Evolutionary conservation across 345 rosid species (phyloP).

Genomic region (Heritiera fomes): DNA sequence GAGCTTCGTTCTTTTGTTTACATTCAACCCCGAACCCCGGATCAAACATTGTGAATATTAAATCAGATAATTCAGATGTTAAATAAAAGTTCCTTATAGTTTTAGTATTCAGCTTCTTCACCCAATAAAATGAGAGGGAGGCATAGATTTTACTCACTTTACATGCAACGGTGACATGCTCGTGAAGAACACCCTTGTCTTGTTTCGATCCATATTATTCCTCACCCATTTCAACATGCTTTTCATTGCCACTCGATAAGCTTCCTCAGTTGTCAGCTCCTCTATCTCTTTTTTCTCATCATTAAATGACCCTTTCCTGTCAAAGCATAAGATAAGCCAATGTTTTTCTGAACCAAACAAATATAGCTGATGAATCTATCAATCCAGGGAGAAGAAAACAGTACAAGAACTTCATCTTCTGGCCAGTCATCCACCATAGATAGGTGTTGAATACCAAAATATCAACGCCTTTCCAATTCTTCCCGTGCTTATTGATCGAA

Average conservation of each 20-base stretch:
- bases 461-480: slow-evolving; percentile 78
- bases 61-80: background rate
- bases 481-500: slow-evolving; percentile 84
- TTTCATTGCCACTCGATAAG: slow-evolving; percentile 74
- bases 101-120: background rate
- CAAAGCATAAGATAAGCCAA: background rate
- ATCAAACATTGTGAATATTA: background rate
- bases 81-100: too few relatives aligned
- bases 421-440: slow-evolving; percentile 96
- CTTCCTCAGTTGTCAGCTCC: slow-evolving; percentile 65
- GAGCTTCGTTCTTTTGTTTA: background rate
- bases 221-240: slow-evolving; percentile 77
- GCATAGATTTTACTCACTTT: slow-evolving; percentile 41
- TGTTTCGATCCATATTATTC: slow-evolving; percentile 67
- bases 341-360: too few relatives aligned
- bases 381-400: background rate
- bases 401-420: slow-evolving; percentile 70
- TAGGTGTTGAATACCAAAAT: slow-evolving; percentile 79
- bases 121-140: background rate
- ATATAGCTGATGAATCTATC: background rate
- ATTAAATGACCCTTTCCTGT: slow-evolving; percentile 79
- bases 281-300: slow-evolving; percentile 59
- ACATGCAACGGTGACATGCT: slow-evolving; percentile 85
- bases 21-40: background rate
- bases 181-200: slow-evolving; percentile 78